Conservation (phyloP, 768 basidiomycete genomes). For the Lactifluus subvellereus region DNA sequence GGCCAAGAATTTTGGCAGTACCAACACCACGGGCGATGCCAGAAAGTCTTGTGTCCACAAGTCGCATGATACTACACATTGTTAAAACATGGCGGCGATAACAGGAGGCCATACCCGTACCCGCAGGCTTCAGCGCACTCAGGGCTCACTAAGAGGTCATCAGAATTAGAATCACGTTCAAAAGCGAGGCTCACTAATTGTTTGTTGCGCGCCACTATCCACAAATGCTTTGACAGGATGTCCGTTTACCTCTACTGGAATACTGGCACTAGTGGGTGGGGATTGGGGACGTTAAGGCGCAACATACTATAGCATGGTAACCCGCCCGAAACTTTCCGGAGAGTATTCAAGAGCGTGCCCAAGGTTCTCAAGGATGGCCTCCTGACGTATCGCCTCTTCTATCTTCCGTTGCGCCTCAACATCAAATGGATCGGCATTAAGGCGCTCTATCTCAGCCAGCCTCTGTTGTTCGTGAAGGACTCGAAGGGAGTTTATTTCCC, state of each 20-base stretch:
- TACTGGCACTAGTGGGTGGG: constrained; percentile 39
- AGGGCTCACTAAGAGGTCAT: constrained; percentile 63
- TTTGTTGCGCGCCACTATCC: constrained; percentile 95
- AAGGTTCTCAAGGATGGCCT: constrained; percentile 88
- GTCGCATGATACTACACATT: constrained; percentile 73
- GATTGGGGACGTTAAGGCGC: background rate
- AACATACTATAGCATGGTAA: constrained; percentile 94
- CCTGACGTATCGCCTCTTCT: constrained; percentile 86
- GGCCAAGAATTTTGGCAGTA: constrained; percentile 87
- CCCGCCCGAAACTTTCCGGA: constrained; percentile 89
- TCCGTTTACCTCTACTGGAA: constrained; percentile 89
- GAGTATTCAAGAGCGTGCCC: constrained; percentile 90
- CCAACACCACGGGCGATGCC: constrained; percentile 94
- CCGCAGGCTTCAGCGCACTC: constrained; percentile 89
- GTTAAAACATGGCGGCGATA: constrained; percentile 7
- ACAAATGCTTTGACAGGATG: constrained; percentile 92
- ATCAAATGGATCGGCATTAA: constrained; percentile 88
- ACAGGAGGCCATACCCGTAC: constrained; percentile 37
- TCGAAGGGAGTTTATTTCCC: constrained; percentile 54
- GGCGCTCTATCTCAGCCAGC: constrained; percentile 53
- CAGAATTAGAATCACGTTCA: constrained; percentile 5
- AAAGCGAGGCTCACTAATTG: constrained; percentile 67
- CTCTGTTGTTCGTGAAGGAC: constrained; percentile 43
- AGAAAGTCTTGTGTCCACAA: constrained; percentile 79
- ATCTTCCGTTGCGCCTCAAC: constrained; percentile 90